Base-by-base conservation (phyloP, 179 eudicot species). In the Actinidia chinensis region DNA sequence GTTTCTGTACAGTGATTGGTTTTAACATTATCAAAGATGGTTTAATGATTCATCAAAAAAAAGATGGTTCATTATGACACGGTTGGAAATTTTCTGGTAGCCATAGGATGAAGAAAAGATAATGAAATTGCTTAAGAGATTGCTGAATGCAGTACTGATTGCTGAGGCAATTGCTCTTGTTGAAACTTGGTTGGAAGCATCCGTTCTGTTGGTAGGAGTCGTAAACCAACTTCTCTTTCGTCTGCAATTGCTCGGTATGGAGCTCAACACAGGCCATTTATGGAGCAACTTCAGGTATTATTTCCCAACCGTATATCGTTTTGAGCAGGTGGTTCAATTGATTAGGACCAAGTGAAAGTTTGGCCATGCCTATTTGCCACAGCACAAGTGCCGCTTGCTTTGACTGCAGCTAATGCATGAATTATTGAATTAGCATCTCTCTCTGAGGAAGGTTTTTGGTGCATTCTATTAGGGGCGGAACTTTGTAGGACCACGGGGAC, bases 1-100 rank as follows among this genome's bases (percentile, higher is more conserved):
- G 74, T 48, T 70, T 48, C 3, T 70, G 74, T 25, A 70, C 59
- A 54, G 59, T 54, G n/a, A n/a, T n/a, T n/a, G n/a, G n/a, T n/a
- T n/a, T n/a, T n/a, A n/a, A n/a, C n/a, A n/a, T n/a, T n/a, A n/a
- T n/a, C n/a, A n/a, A n/a, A n/a, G n/a, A n/a, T n/a, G n/a, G n/a
- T n/a, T n/a, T n/a, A n/a, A n/a, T n/a, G n/a, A n/a, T n/a, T n/a
- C n/a, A n/a, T n/a, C n/a, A n/a, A 47, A 44, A n/a, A 40, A 4
- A 65, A 65, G 8, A 36, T 40, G 48, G 23, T 65, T 36, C n/a
- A 17, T 5, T n/a, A 43, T 63, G 68, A 4, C 33, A 5, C n/a
- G 33, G 42, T 22, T 25, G 67, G 25, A 43, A 67, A 42, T n/a
- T 7, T 7, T n/a, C 18, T 40, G 51, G n/a, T 67, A 10, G 25